Base-by-base conservation (phyloP, 768 basidiomycete genomes). In the Suillus hirtellus region DNA sequence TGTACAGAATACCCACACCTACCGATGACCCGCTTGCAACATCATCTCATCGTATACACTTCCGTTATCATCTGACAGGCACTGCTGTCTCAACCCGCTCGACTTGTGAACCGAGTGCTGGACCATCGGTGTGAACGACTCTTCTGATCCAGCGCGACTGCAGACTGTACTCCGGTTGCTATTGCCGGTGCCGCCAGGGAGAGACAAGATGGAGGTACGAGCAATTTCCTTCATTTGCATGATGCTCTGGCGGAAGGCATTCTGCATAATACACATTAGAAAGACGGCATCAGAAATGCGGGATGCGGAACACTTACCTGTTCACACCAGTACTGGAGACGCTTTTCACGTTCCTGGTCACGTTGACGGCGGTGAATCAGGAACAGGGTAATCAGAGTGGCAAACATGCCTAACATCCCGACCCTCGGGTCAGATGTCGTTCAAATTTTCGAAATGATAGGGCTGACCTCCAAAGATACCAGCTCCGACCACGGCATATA, bases 311-410 rank as follows among this genome's bases (percentile, higher is more conserved):
- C n/a, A 64, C 68, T 58, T 66, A 87, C 89, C 82, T 93, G 93
- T 78, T 95, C 93, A 67, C 88, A 87, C 89, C 93, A 95, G 76
- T 95, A 95, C 72, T 93, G 92, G 49, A 88, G 78, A 67, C 93
- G 89, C 75, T 89, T 93, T 77, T 91, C 88, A 53, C 91, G 88
- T 69, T 95, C 92, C 63, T 79, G 75, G 47, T 88, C 87, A 67
- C 93, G 86, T 66, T 89, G 84, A 67, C 86, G 84, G 44, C 87
- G 79, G 69, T 95, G 93, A 8, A 90, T 68, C 68, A 87, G 80
- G 77, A 85, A 94, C 42, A 96, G 79, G 4, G 83, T 81, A 60
- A 85, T 75, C 47, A 94, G 80, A 10, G 89, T 89, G 17, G 83
- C 89, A 64, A 85, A 77, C 83, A 95, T 92, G 53, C 90, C 93